Evolutionary conservation across 441 rosid species (phyloP).

Genomic region (Eruca vesicaria): DNA sequence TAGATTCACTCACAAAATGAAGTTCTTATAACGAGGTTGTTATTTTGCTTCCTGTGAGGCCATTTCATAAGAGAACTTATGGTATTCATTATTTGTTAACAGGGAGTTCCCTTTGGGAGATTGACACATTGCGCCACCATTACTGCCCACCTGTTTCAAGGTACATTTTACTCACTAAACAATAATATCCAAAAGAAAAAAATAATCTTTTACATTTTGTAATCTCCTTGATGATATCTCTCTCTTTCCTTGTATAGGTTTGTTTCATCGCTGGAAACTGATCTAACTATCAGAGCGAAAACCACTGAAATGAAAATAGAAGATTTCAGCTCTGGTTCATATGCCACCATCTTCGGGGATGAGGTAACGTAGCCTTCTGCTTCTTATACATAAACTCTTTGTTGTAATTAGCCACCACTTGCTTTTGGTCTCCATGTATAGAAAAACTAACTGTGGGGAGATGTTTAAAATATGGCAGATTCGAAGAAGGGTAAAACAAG

Average conservation of each 20-base stretch:
- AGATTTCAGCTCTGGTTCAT: conserved; percentile 89
- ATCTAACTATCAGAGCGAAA: conserved; percentile 79
- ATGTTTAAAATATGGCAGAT: conserved; percentile 45
- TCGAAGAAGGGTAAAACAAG: conserved; percentile 84
- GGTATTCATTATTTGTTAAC: conserved; percentile 22
- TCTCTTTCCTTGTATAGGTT: conserved; percentile 48
- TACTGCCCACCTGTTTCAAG: conserved; percentile 97
- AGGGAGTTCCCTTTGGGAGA: conserved; percentile 98
- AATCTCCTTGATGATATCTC: conserved; percentile 6
- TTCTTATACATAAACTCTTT: not conserved
- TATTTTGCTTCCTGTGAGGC: not conserved
- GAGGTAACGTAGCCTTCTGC: conserved; percentile 56
- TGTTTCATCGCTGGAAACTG: conserved; percentile 76
- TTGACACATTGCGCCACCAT: conserved; percentile 78
- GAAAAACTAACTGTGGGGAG: no score
- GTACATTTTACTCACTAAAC: conserved; percentile 36
- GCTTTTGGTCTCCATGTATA: no score
- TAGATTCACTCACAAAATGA: not conserved
- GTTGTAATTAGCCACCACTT: no score
- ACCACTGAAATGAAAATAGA: conserved; percentile 68
- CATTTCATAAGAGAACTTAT: not conserved
- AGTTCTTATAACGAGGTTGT: not conserved
- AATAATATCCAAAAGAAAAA: not conserved
- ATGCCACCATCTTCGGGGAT: conserved; percentile 81
- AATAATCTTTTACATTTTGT: not conserved